Evolutionary conservation across 177 flowering plant species (phyloP).

Genomic region (Vitis hybrid): DNA sequence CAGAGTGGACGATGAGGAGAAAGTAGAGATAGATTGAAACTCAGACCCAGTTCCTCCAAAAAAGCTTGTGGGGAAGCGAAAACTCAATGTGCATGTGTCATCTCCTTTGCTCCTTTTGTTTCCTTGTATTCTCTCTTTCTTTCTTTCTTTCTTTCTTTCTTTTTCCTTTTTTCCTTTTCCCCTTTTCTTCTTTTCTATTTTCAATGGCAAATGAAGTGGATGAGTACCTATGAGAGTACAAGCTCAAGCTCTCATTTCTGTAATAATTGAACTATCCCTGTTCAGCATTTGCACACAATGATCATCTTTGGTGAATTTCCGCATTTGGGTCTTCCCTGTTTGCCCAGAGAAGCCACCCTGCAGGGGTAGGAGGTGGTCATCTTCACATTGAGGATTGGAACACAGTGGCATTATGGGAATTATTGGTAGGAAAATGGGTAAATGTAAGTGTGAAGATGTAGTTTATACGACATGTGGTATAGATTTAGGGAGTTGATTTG

Average conservation of each 20-base stretch:
- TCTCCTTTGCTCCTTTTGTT: conserved; percentile 17
- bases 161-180: not conserved
- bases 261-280: conserved; percentile 7
- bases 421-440: conserved; percentile 2
- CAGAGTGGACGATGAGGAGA: conserved; percentile 5
- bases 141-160: not conserved
- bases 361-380: not conserved
- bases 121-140: not conserved
- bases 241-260: conserved; percentile 12
- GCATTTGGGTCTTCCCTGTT: not conserved
- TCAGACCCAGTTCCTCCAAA: not conserved
- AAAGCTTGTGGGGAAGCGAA: conserved; percentile 11
- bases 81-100: not conserved
- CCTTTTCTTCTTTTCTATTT: not conserved
- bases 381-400: not conserved
- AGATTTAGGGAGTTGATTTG: conserved; percentile 7
- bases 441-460: not conserved
- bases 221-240: not conserved
- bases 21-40: not conserved
- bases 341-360: not conserved
- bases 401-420: conserved; percentile 16
- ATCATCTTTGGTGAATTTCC: conserved; percentile 13
- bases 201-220: not conserved
- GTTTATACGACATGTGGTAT: conserved; percentile 16
- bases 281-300: conserved; percentile 3